phyloP scores from a whole-genome alignment of 2,329 filamentous ascomycete genomes.

The Neonectria hederae region DNA sequence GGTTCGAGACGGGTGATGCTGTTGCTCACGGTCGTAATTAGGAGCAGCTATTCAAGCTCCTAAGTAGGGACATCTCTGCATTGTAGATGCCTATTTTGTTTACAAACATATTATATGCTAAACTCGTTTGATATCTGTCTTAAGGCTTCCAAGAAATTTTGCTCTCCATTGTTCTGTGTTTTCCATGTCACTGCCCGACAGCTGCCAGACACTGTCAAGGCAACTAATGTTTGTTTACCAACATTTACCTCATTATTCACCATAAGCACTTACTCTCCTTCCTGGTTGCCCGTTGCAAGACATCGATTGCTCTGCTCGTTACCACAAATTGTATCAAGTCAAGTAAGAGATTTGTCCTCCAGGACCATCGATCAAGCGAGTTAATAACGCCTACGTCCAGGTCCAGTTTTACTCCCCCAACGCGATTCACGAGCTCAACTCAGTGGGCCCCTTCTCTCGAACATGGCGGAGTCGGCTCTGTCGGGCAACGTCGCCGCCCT shows the following conservation, averaged over 20 bases:
- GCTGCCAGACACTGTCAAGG: too few relatives aligned
- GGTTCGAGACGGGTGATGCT: neutral
- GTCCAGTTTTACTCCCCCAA: neutral
- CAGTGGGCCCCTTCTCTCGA: fast-evolving
- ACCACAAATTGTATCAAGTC: neutral
- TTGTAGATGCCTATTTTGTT: too few relatives aligned
- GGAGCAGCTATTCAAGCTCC: neutral
- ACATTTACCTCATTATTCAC: too few relatives aligned
- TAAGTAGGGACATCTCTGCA: too few relatives aligned
- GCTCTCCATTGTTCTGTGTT: too few relatives aligned
- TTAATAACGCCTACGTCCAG: neutral
- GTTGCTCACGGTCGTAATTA: neutral
- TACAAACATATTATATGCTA: too few relatives aligned
- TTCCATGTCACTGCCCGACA: too few relatives aligned
- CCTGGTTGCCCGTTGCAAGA: neutral
- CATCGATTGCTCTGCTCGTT: too few relatives aligned
- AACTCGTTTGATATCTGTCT: too few relatives aligned
- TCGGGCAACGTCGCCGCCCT: neutral
- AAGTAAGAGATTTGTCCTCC: neutral
- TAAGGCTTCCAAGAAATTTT: too few relatives aligned
- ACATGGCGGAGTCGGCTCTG: neutral
- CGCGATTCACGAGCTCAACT: neutral
- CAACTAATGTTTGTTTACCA: too few relatives aligned
- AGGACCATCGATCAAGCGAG: neutral
- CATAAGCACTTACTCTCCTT: too few relatives aligned